Conservation (phyloP, 768 basidiomycete genomes). For the Fistulinella prunicolor region DNA sequence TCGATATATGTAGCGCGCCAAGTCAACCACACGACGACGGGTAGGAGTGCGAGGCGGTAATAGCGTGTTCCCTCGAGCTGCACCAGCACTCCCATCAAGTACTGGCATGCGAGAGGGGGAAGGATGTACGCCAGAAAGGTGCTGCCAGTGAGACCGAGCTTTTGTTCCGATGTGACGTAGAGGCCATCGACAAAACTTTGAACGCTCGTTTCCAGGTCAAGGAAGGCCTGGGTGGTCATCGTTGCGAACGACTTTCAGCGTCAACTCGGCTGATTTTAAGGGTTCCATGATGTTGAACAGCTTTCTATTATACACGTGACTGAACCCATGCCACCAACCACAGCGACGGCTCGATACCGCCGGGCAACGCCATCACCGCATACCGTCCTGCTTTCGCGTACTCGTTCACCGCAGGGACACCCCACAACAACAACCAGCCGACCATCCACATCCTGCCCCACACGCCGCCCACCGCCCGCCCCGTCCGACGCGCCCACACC, state of each 20-base stretch:
- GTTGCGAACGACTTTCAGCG: too few species aligned
- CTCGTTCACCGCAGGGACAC: constrained; percentile 43
- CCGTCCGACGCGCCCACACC: constrained; percentile 41
- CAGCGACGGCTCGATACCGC: constrained; percentile 14
- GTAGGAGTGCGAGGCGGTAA: constrained; percentile 48
- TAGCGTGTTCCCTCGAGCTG: constrained; percentile 39
- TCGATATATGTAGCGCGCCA: constrained; percentile 37
- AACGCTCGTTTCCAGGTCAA: too few species aligned
- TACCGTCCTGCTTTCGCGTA: constrained; percentile 18
- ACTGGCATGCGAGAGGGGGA: constrained; percentile 44
- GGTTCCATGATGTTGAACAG: too few species aligned
- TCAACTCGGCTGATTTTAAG: too few species aligned
- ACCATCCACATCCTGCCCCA: constrained; percentile 51
- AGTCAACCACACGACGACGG: constrained; percentile 42
- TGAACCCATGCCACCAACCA: constrained; percentile 36
- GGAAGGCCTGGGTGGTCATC: too few species aligned
- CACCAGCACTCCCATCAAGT: constrained; percentile 50
- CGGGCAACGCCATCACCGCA: constrained; percentile 5
- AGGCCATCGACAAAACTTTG: too few species aligned
- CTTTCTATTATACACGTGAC: too few species aligned
- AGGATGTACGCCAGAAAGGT: constrained; percentile 36
- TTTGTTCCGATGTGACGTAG: too few species aligned
- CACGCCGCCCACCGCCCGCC: constrained; percentile 43
- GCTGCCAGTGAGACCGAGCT: too few species aligned
- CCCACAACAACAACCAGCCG: constrained; percentile 48